Evolutionary conservation across 106 monocot genomes (phyloP).

Genomic region (Dendrobium catenatum): DNA sequence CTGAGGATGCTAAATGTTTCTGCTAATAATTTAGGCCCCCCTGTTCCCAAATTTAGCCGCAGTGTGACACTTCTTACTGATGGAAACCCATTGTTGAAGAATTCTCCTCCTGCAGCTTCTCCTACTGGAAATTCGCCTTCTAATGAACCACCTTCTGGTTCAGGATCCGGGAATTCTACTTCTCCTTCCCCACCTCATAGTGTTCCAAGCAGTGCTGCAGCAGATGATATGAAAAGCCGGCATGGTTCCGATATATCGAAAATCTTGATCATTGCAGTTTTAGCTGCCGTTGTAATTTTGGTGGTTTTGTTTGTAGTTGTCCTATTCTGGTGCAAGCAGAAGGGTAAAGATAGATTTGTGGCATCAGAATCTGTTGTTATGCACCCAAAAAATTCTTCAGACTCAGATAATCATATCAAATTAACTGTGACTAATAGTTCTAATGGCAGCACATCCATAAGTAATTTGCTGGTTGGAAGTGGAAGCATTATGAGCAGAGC

Average conservation of each 20-base stretch:
- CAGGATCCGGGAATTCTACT: slow-evolving; percentile 5
- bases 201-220: not conserved
- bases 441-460: slow-evolving; percentile 8
- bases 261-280: slow-evolving; percentile 12
- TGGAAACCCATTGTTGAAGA: slow-evolving; percentile 37
- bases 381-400: slow-evolving; percentile 35
- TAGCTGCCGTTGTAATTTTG: slow-evolving; percentile 14
- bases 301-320: slow-evolving; percentile 9
- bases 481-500: slow-evolving; percentile 14
- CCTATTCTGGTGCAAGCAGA: slow-evolving; percentile 10
- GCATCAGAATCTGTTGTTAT: slow-evolving; percentile 29
- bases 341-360: not conserved
- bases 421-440: slow-evolving; percentile 21
- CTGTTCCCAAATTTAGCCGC: slow-evolving; percentile 37
- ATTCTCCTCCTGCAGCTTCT: slow-evolving; percentile 2
- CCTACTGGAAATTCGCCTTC: slow-evolving; percentile 4
- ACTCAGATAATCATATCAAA: slow-evolving; percentile 33
- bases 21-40: slow-evolving; percentile 42
- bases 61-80: slow-evolving; percentile 27
- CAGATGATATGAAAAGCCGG: not conserved
- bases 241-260: not conserved
- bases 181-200: not conserved
- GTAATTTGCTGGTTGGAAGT: slow-evolving; percentile 16
- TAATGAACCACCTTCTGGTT: not conserved
- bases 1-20: slow-evolving; percentile 47